phyloP scores from a whole-genome alignment of 495 filamentous ascomycete species.

The Cercophora sp. region DNA sequence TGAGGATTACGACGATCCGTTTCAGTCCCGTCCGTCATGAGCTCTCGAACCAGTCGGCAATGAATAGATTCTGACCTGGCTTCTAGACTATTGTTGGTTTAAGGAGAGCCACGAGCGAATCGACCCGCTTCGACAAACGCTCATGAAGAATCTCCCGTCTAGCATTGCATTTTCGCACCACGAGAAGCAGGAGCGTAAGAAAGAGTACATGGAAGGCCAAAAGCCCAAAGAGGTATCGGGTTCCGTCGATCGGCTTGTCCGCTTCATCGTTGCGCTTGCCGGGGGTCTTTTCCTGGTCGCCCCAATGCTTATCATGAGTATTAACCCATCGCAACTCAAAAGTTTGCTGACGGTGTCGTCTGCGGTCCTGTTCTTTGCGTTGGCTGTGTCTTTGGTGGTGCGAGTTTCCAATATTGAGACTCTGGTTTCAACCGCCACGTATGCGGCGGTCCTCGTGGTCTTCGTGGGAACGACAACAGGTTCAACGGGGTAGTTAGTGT shows the following conservation, averaged over 20 bases:
- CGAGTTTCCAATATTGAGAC: constrained; percentile 18
- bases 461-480: constrained; percentile 16
- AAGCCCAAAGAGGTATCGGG: background rate
- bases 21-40: no score
- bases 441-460: constrained; percentile 24
- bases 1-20: background rate
- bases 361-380: constrained; percentile 16
- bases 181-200: background rate
- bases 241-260: background rate
- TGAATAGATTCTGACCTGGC: no score
- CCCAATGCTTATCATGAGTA: constrained; percentile 19
- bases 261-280: constrained; percentile 12
- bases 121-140: background rate
- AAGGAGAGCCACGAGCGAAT: background rate
- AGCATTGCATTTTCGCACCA: background rate
- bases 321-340: constrained; percentile 13
- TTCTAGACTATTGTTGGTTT: background rate
- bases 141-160: background rate
- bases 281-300: constrained; percentile 11
- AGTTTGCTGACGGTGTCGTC: constrained; percentile 17
- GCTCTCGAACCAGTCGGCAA: no score
- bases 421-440: constrained; percentile 22
- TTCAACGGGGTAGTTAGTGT: no score
- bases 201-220: background rate
- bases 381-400: constrained; percentile 12